Conservation (phyloP, 1,284 basidiomycete species). For the Sporisorium scitamineum region DNA sequence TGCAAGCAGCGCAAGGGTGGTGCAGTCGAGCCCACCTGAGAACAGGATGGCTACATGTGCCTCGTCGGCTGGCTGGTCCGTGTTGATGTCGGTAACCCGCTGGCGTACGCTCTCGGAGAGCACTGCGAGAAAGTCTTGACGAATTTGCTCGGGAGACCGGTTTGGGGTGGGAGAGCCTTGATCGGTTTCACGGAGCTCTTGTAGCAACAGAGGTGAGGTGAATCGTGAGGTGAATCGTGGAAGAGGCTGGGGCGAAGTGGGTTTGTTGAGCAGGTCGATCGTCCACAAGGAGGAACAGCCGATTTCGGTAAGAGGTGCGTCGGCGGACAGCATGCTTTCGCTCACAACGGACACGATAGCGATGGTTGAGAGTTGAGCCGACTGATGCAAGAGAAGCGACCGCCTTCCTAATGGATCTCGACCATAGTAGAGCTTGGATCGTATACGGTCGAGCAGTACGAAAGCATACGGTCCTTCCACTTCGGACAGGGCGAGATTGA, state of each 20-base stretch:
- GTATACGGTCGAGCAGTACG: slow-evolving; percentile 49
- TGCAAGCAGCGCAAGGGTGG: slow-evolving; percentile 83
- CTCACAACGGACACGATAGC: slow-evolving; percentile 79
- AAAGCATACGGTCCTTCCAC: slow-evolving; percentile 66
- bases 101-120: slow-evolving; percentile 70
- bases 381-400: slow-evolving; percentile 78
- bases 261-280: slow-evolving; percentile 71
- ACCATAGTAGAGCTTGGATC: slow-evolving; percentile 77
- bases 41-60: slow-evolving; percentile 85
- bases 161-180: background rate
- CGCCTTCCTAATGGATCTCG: slow-evolving; percentile 91
- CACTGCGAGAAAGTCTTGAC: slow-evolving; percentile 64
- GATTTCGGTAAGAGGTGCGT: slow-evolving; percentile 74
- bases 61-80: slow-evolving; percentile 18
- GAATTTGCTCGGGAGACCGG: slow-evolving; percentile 8
- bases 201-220: slow-evolving; percentile 23
- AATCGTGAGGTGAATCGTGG: slow-evolving; percentile 12
- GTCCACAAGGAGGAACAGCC: slow-evolving; percentile 75
- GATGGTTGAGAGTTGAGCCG: slow-evolving; percentile 74
- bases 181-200: slow-evolving; percentile 19
- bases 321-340: slow-evolving; percentile 71
- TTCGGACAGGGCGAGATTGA: slow-evolving; percentile 25
- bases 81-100: slow-evolving; percentile 71
- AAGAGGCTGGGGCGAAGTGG: slow-evolving; percentile 2
- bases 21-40: slow-evolving; percentile 95